Base-by-base conservation (phyloP, 2,329 filamentous ascomycete species). In the Xylariaceae sp. region DNA sequence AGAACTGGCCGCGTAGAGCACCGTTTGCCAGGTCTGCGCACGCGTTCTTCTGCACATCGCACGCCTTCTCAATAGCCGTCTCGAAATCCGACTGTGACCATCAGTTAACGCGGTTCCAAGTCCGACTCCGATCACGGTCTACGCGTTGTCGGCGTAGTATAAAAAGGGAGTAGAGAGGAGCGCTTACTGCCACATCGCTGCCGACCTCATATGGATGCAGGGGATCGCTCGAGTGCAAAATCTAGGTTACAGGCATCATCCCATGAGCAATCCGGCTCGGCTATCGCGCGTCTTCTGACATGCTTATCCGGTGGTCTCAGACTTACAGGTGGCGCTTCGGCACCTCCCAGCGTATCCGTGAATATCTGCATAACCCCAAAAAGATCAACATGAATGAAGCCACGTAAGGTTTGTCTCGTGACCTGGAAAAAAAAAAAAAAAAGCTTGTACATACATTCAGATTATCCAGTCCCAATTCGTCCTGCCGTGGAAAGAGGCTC, bases 21-120 rank as follows among this genome's bases (percentile, higher is more conserved):
- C 51, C 53, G 37, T 79, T 78, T 35, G 74, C 74, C 26, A 66
- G 49, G 29, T 73, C 57, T n/a, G 73, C 71, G 55, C 77, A 80
- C 19, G 63, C 65, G 59, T 80, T 78, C 64, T 76, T 73, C 64
- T 80, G 77, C 60, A 74, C 74, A 60, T 77, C 74, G 66, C 77
- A 80, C 1, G 74, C 70, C 27, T 74, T 68, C 51, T 71, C 68
- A 4, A 71, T 70, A 0, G 77, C 77, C 7, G 70, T 67, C 29
- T 62, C 34, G 61, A 74, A 79, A 63, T 76, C 72, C 53, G 67
- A 62, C 75, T 77, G 34, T 32, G 9, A 8, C 12, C 12, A 44
- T 51, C 46, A 49, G 40, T 34, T 12, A 35, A 19, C 19, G 29
- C 6, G 19, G n/a, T 3, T 19, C 40, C 19, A 4, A 8, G 19